phyloP scores from a whole-genome alignment of 1,284 basidiomycete species.

The Cryptococcus sp. region DNA sequence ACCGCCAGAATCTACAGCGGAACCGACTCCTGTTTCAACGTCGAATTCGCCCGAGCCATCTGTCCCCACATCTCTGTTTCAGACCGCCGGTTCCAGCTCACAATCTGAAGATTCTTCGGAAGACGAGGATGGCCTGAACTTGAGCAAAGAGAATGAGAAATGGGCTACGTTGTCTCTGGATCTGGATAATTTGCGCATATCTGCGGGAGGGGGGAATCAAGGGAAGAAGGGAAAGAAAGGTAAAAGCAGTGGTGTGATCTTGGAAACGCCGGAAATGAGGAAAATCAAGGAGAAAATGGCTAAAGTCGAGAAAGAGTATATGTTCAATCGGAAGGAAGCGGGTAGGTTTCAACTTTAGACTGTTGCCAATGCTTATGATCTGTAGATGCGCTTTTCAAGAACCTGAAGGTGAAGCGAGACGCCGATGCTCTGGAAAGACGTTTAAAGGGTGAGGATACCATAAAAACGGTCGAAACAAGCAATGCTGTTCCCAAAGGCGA shows the following conservation, averaged over 20 bases:
- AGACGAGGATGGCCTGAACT: slow-evolving; percentile 57
- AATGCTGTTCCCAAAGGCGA: neutral
- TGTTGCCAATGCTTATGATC: neutral
- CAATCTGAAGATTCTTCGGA: slow-evolving; percentile 20
- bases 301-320: slow-evolving; percentile 61
- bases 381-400: slow-evolving; percentile 49
- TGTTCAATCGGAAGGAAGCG: slow-evolving; percentile 68
- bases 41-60: neutral
- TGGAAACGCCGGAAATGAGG: slow-evolving; percentile 49
- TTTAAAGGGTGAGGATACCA: slow-evolving; percentile 49
- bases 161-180: slow-evolving; percentile 55
- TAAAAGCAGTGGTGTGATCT: slow-evolving; percentile 30
- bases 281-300: slow-evolving; percentile 57
- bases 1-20: too few relatives aligned
- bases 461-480: neutral
- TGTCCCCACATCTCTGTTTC: slow-evolving; percentile 18
- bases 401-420: slow-evolving; percentile 57
- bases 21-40: neutral
- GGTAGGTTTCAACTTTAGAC: slow-evolving; percentile 21
- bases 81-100: slow-evolving; percentile 15
- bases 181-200: slow-evolving; percentile 28
- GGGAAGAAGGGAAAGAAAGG: slow-evolving; percentile 39
- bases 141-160: slow-evolving; percentile 39
- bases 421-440: slow-evolving; percentile 54
- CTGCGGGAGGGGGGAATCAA: slow-evolving; percentile 2